These are phyloP conservation scores for Grosmannia huntii DNA, from an alignment of 2,329 filamentous ascomycete genomes.

Conservation along the genomic window DNA sequence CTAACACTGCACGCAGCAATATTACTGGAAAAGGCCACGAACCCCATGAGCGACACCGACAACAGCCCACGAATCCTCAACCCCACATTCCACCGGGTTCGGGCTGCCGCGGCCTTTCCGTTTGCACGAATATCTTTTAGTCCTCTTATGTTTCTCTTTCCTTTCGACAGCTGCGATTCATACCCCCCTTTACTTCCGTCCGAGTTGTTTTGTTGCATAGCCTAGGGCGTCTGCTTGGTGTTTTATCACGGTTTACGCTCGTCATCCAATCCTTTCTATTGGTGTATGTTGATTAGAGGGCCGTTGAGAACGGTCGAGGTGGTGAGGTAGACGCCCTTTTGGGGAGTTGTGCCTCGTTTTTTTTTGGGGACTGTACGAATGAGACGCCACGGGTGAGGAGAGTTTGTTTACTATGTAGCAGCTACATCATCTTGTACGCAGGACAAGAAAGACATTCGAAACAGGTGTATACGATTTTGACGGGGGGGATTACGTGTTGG, in stretches of 20 bases:
- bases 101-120: not conserved
- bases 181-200: not conserved
- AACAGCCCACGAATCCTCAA: not conserved
- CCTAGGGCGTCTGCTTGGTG: constrained; percentile 4
- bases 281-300: not conserved
- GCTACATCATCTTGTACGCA: not conserved
- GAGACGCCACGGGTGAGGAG: not conserved
- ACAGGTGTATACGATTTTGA: not conserved
- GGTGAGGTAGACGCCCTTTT: not conserved
- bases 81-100: not conserved
- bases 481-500: not conserved
- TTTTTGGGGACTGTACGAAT: not conserved
- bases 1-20: constrained; percentile 37
- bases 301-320: not conserved
- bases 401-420: not conserved
- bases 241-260: not conserved
- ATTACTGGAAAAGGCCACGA: constrained; percentile 54
- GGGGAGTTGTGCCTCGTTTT: not conserved
- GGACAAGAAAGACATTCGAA: not conserved
- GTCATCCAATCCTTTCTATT: not conserved
- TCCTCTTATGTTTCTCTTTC: not conserved
- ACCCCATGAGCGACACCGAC: constrained; percentile 33
- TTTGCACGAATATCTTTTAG: not conserved
- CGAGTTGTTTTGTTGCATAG: constrained; percentile 4
- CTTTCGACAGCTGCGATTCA: not conserved